Conservation (phyloP, 352 stramenopile genomes). For the Salisapilia sapeloensis region DNA sequence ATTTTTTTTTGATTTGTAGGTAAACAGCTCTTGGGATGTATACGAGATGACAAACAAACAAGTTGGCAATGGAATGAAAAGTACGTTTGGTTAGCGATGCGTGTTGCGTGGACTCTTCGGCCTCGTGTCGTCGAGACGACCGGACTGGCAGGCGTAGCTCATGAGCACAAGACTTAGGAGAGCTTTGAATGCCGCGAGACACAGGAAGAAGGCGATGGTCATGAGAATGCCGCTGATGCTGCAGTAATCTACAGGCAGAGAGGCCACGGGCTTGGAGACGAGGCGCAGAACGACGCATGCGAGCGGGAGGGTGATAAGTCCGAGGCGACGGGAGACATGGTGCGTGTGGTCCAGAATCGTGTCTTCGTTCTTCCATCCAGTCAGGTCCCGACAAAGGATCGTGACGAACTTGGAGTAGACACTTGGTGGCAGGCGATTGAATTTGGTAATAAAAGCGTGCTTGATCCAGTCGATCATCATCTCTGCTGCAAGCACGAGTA, state of each 20-base stretch:
- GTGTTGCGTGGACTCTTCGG: constrained; percentile 48
- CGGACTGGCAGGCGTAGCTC: constrained; percentile 54
- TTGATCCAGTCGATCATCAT: constrained; percentile 98
- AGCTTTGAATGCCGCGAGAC: constrained; percentile 61
- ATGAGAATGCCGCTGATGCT: constrained; percentile 24
- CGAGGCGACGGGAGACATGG: constrained; percentile 86
- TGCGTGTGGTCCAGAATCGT: constrained; percentile 90
- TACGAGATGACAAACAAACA: too few species aligned
- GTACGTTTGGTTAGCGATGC: too few species aligned
- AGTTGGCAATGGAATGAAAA: too few species aligned
- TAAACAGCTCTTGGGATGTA: too few species aligned
- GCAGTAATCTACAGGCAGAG: constrained; percentile 16
- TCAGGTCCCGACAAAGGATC: constrained; percentile 88
- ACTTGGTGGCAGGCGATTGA: constrained; percentile 90
- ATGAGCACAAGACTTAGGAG: constrained; percentile 58
- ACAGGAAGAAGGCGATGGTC: constrained; percentile 46
- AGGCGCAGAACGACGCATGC: constrained; percentile 86
- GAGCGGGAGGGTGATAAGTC: constrained; percentile 87
- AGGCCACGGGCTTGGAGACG: constrained; percentile 39
- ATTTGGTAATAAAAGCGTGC: constrained; percentile 99
- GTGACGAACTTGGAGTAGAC: constrained; percentile 94
- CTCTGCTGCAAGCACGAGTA: constrained; percentile 86
- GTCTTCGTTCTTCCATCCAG: constrained; percentile 84
- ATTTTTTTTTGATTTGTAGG: too few species aligned
- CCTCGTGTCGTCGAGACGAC: constrained; percentile 41